Base-by-base conservation (phyloP, 139 green algal genomes). In the Spirogloea muscicola region DNA sequence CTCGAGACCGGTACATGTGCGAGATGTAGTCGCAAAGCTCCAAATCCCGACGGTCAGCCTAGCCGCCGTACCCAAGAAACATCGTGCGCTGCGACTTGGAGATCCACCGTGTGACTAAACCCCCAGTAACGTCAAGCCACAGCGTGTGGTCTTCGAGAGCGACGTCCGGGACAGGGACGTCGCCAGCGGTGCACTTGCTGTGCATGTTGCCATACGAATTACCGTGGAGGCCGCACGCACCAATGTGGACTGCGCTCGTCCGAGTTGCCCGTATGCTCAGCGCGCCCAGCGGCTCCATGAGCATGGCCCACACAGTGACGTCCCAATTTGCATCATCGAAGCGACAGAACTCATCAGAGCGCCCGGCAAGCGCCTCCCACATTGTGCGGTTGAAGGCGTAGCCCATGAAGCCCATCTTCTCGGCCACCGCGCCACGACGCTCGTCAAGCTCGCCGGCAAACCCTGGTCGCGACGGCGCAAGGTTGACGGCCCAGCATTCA, bases 271-370 rank as follows among this genome's bases (percentile, higher is more conserved):
- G n/a, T n/a, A n/a, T n/a, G n/a, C n/a, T n/a, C 36, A 61, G 49
- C 1, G 64, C 31, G 43, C 16, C 31, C 64, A 34, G 43, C 6
- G 6, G n/a, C n/a, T 25, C 10, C 13, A 49, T 42, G 21, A 76
- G 33, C 21, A 49, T 21, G 33, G 29, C 42, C 10, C 9, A 42
- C 5, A 76, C 49, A 1, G 72, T 78, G 2, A 77, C 41, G 39
- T 80, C 72, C 72, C 72, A 80, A 13, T 80, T 80, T 48, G 76
- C 76, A 63, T 80, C 72, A 34, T 77, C 63, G 29, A 77, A 80
- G 21, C 13, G 18, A 9, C 72, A 80, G 0, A 80, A 80, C 34
- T 25, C 27, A 34, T 62, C n/a, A n/a, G n/a, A n/a, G n/a, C n/a
- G n/a, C 21, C 29, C 13, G 42, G 16, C 3, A 16, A 16, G 46